Evolutionary conservation across 1,139 yeast species (phyloP).

Genomic region (Debaryomyces coudertii): DNA sequence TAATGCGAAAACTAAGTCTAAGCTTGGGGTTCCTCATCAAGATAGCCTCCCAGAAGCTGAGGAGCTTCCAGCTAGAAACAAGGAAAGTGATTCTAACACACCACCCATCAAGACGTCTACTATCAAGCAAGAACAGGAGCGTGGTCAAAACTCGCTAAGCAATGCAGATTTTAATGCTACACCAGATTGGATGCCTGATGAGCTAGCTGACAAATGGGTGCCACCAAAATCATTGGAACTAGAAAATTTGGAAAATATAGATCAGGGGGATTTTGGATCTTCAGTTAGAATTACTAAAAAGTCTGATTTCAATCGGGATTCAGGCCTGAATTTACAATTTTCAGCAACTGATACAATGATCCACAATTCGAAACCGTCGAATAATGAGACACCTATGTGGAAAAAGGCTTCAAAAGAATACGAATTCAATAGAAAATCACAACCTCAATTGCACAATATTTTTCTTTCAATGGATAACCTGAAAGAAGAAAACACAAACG

Average conservation of each 20-base stretch:
- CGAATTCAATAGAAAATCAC: conserved; percentile 29
- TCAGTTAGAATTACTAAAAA: conserved; percentile 37
- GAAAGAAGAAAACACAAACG: conserved; percentile 11
- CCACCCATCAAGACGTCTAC: conserved; percentile 15
- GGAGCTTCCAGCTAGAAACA: neutral
- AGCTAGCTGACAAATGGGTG: conserved; percentile 42
- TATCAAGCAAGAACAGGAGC: conserved; percentile 7
- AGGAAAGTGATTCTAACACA: conserved; percentile 3
- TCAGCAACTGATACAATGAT: conserved; percentile 40
- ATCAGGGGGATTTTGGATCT: conserved; percentile 26
- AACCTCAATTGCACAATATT: conserved; percentile 38
- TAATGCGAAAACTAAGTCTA: conserved; percentile 45
- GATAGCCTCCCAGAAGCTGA: conserved; percentile 5
- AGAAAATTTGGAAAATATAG: conserved; percentile 12
- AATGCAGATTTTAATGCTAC: conserved; percentile 25
- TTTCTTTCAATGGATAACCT: conserved; percentile 24
- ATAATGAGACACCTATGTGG: conserved; percentile 43
- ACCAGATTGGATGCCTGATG: conserved; percentile 52
- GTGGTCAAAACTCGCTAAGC: neutral
- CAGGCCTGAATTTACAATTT: conserved; percentile 26
- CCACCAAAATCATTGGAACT: conserved; percentile 13
- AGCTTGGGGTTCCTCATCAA: conserved; percentile 20
- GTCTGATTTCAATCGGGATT: conserved; percentile 18
- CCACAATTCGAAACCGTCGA: conserved; percentile 31
- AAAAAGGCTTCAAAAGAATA: conserved; percentile 34